Conservation (phyloP, 371 early-diverging fungal genomes). For the Syncephalastrum sp. region DNA sequence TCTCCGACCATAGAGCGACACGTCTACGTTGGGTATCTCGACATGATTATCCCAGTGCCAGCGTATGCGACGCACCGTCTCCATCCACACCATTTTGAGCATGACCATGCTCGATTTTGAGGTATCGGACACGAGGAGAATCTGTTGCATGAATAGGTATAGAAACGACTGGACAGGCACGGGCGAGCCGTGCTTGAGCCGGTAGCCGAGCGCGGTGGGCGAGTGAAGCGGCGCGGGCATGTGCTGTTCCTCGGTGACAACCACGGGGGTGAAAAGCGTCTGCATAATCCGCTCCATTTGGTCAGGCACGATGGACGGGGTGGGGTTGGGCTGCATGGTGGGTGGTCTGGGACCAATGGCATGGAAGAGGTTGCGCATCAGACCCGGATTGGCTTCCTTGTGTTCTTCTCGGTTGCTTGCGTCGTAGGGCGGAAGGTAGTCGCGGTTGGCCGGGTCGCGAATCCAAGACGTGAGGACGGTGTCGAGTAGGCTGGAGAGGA, state of each 20-base stretch:
- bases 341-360: conserved; percentile 18
- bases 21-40: conserved; percentile 57
- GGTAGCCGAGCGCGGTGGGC: conserved; percentile 39
- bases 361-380: conserved; percentile 24
- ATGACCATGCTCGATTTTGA: conserved; percentile 55
- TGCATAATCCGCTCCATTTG: conserved; percentile 26
- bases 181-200: conserved; percentile 52
- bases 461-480: conserved; percentile 63
- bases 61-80: conserved; percentile 58
- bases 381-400: conserved; percentile 3
- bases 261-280: conserved; percentile 12
- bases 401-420: conserved; percentile 19
- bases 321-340: conserved; percentile 6
- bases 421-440: conserved; percentile 44
- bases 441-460: conserved; percentile 44
- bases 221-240: conserved; percentile 18
- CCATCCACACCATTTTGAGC: conserved; percentile 64
- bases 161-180: conserved; percentile 69
- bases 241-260: not conserved
- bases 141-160: conserved; percentile 55
- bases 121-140: conserved; percentile 39
- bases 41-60: conserved; percentile 64
- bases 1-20: conserved; percentile 22
- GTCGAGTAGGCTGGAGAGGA: conserved; percentile 58
- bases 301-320: conserved; percentile 22